These are phyloP conservation scores for Fusarium sp. DNA, from an alignment of 2,329 filamentous ascomycete genomes.

Conservation along the genomic window DNA sequence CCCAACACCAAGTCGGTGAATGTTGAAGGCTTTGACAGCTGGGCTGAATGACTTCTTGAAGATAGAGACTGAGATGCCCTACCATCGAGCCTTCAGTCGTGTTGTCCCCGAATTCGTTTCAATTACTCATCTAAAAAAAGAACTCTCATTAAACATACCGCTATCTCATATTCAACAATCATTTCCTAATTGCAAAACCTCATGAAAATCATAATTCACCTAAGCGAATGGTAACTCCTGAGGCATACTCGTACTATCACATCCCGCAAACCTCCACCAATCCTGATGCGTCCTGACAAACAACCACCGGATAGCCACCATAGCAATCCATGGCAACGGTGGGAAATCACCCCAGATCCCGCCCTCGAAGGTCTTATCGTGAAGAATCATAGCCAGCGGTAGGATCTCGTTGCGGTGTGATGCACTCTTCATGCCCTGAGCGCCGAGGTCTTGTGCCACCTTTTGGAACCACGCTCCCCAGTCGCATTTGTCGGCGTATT, in stretches of 20 bases:
- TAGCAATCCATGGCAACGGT: constrained; percentile 45
- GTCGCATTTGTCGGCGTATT: constrained; percentile 52
- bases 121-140: neutral
- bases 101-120: neutral
- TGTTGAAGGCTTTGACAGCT: neutral
- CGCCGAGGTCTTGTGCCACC: constrained; percentile 26
- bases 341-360: constrained; percentile 46
- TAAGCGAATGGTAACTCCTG: constrained; percentile 52
- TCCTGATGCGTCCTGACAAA: constrained; percentile 51
- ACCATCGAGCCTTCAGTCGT: neutral
- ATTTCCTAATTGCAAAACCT: neutral
- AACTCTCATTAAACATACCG: neutral
- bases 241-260: constrained; percentile 47
- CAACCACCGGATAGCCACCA: constrained; percentile 50
- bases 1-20: neutral
- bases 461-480: constrained; percentile 50
- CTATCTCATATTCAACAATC: neutral
- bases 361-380: constrained; percentile 46
- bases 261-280: constrained; percentile 53
- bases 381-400: constrained; percentile 44
- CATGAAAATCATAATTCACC: constrained; percentile 15
- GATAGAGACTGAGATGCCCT: neutral
- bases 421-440: constrained; percentile 30
- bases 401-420: constrained; percentile 37
- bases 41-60: neutral